These are phyloP conservation scores for Phaeolepiota aurea DNA, from an alignment of 768 basidiomycete species.

Conservation along the genomic window DNA sequence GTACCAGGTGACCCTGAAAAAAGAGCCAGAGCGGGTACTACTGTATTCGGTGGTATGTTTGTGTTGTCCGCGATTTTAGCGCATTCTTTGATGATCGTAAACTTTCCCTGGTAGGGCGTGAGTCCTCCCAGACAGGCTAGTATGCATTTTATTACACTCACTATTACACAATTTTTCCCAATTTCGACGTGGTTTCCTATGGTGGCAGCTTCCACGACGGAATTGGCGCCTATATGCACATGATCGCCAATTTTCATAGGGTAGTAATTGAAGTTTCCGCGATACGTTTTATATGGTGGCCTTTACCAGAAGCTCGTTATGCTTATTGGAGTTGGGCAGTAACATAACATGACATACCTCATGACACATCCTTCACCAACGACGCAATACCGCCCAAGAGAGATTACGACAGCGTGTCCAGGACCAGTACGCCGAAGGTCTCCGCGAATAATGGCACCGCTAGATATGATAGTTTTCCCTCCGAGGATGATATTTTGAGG, in stretches of 20 bases:
- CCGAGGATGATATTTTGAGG: constrained; percentile 96
- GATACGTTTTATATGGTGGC: constrained; percentile 85
- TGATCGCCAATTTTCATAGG: constrained; percentile 96
- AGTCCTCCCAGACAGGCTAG: background rate
- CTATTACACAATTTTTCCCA: constrained; percentile 92
- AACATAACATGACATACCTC: constrained; percentile 35
- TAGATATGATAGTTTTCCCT: constrained; percentile 93
- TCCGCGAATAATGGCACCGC: constrained; percentile 84
- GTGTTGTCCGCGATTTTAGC: constrained; percentile 85
- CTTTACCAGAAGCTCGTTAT: constrained; percentile 27
- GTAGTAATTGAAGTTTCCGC: constrained; percentile 92
- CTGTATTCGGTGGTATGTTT: constrained; percentile 85
- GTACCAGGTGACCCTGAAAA: constrained; percentile 88
- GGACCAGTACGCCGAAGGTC: constrained; percentile 86
- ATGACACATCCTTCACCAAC: constrained; percentile 88
- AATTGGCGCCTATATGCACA: constrained; percentile 87
- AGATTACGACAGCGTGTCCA: constrained; percentile 90
- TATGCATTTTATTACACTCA: constrained; percentile 24
- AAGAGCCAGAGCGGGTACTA: constrained; percentile 79
- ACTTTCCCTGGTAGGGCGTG: constrained; percentile 65
- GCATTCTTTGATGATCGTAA: constrained; percentile 94
- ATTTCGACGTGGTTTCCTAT: constrained; percentile 94
- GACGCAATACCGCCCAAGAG: constrained; percentile 87
- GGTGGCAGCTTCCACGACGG: constrained; percentile 88
- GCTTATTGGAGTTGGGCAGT: background rate